phyloP scores from a whole-genome alignment of 106 monocot genomes.

The Apostasia shenzhenica region DNA sequence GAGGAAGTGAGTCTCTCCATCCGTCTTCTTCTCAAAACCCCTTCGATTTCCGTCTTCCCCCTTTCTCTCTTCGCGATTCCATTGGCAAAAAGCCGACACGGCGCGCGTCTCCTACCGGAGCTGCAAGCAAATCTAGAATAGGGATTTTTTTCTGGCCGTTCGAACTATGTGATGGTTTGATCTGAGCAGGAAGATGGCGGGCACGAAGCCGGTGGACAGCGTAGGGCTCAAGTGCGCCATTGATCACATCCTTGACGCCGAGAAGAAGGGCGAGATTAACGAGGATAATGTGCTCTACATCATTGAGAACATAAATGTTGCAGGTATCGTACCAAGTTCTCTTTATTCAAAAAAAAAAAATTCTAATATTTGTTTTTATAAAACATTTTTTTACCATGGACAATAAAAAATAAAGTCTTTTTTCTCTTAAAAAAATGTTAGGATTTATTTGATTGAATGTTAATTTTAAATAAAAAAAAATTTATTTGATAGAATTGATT shows the following conservation, averaged over 20 bases:
- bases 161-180: neutral
- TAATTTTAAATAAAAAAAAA: too few species aligned
- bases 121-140: neutral
- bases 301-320: constrained; percentile 64
- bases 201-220: constrained; percentile 21
- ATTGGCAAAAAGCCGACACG: too few species aligned
- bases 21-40: neutral
- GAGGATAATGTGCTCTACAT: constrained; percentile 63
- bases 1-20: constrained; percentile 33
- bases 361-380: neutral
- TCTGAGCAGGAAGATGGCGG: constrained; percentile 29
- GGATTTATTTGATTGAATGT: too few species aligned
- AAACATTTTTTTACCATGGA: neutral
- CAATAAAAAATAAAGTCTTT: neutral
- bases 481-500: too few species aligned
- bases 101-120: too few species aligned
- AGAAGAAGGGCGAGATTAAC: constrained; percentile 57
- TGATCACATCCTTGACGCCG: constrained; percentile 49
- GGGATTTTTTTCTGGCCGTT: neutral
- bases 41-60: neutral
- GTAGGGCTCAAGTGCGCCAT: constrained; percentile 34
- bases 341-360: too few species aligned
- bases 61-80: neutral
- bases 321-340: constrained; percentile 17
- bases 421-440: too few species aligned